Conservation (phyloP, 2,329 filamentous ascomycete species). For the Aspergillus tubingensis region DNA sequence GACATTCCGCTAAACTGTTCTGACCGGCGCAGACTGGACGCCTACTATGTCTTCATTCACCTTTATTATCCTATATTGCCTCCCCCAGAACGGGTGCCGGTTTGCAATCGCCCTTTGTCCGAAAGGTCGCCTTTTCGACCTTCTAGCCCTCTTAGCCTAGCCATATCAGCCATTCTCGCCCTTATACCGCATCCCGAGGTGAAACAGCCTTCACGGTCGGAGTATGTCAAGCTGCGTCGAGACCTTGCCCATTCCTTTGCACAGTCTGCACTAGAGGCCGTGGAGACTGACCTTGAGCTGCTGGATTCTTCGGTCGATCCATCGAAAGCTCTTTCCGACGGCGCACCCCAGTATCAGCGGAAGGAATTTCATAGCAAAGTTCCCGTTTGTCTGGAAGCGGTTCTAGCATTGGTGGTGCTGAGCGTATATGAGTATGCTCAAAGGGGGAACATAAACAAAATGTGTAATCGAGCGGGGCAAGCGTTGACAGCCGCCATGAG, state of each 20-base stretch:
- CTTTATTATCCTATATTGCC: conserved; percentile 33
- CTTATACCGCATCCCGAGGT: conserved; percentile 30
- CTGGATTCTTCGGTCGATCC: conserved; percentile 10
- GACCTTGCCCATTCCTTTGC: conserved; percentile 28
- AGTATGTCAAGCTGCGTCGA: conserved; percentile 24
- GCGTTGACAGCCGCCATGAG: conserved; percentile 31
- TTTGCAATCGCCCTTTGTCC: conserved; percentile 18
- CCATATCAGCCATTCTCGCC: conserved; percentile 30
- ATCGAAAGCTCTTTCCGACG: not conserved
- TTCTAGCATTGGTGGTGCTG: conserved; percentile 30
- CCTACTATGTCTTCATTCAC: conserved; percentile 36
- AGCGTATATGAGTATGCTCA: conserved; percentile 36
- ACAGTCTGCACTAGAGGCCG: conserved; percentile 25
- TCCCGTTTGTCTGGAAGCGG: conserved; percentile 28
- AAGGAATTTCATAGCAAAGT: conserved; percentile 18
- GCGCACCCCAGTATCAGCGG: conserved; percentile 9
- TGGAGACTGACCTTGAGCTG: conserved; percentile 31
- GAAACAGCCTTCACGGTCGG: conserved; percentile 18
- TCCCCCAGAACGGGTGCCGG: conserved; percentile 21
- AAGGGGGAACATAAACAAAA: conserved; percentile 32
- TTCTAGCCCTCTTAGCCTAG: conserved; percentile 29
- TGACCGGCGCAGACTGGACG: conserved; percentile 26
- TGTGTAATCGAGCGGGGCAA: conserved; percentile 33
- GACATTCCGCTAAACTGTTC: not conserved
- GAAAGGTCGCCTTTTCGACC: conserved; percentile 19